Evolutionary conservation across 495 filamentous ascomycete genomes (phyloP).

Genomic region (Daldinia bambusicola): DNA sequence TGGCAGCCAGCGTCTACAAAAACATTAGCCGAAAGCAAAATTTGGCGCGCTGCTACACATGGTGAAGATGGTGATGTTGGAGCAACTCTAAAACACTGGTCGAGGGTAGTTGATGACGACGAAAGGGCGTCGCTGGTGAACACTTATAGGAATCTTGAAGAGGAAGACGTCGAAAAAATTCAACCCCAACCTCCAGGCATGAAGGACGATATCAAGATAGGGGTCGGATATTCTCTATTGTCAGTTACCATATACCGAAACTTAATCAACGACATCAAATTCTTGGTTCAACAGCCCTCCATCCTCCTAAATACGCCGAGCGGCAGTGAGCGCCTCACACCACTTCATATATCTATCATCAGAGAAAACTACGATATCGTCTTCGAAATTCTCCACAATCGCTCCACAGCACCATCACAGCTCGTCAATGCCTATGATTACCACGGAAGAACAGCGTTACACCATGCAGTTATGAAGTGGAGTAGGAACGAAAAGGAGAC

Average conservation of each 20-base stretch:
- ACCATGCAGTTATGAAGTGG: background rate
- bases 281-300: background rate
- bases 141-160: background rate
- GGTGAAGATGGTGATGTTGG: background rate
- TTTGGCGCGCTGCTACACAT: background rate
- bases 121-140: background rate
- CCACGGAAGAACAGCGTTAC: background rate
- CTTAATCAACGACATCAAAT: background rate
- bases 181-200: background rate
- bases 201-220: background rate
- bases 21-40: background rate
- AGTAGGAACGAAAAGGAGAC: background rate
- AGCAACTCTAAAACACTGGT: background rate
- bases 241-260: background rate
- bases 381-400: background rate
- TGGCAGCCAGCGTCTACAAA: background rate
- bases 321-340: background rate
- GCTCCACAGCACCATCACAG: background rate
- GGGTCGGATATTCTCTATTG: background rate
- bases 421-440: background rate
- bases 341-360: slow-evolving; percentile 1
- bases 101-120: background rate
- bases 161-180: background rate
- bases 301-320: background rate
- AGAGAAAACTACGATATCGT: background rate